Percentiles rank a stretch among this genome's conserved stretches.
Evolutionary conservation across 2,329 filamentous ascomycete species (phyloP).

Genomic region (Tricladium varicosporioides): DNA sequence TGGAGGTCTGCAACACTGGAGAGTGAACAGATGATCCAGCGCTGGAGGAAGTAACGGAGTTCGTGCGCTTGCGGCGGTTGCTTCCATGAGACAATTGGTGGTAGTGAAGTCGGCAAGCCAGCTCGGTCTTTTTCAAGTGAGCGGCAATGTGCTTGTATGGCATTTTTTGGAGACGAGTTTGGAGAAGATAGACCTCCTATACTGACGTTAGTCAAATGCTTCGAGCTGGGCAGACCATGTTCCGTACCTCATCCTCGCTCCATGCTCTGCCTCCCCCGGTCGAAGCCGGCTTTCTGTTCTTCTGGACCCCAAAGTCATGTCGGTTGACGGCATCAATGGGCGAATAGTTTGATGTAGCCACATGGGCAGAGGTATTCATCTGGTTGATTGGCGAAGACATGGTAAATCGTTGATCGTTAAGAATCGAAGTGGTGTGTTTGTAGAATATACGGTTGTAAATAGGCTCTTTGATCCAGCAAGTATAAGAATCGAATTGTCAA

Average conservation of each 20-base stretch:
- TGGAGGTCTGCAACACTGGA: slow-evolving; percentile 46
- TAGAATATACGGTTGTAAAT: slow-evolving; percentile 23
- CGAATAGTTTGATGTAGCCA: slow-evolving; percentile 30
- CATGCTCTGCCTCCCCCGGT: slow-evolving; percentile 77
- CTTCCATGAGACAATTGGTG: slow-evolving; percentile 82
- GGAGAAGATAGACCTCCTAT: slow-evolving; percentile 79
- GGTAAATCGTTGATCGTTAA: slow-evolving; percentile 29
- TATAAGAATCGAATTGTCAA: slow-evolving; percentile 33
- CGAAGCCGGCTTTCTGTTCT: slow-evolving; percentile 66
- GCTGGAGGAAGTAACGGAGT: slow-evolving; percentile 67
- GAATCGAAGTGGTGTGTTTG: slow-evolving; percentile 15
- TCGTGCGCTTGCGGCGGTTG: slow-evolving; percentile 74
- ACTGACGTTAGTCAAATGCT: slow-evolving; percentile 10
- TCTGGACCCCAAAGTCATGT: slow-evolving; percentile 59
- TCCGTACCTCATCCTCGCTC: slow-evolving; percentile 77
- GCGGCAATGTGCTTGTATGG: slow-evolving; percentile 88
- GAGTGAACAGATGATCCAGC: slow-evolving; percentile 49
- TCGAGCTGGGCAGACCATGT: neutral
- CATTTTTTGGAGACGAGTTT: slow-evolving; percentile 83
- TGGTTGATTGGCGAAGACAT: slow-evolving; percentile 34
- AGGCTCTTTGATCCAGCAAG: slow-evolving; percentile 33
- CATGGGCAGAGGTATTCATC: slow-evolving; percentile 34
- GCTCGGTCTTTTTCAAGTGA: slow-evolving; percentile 82
- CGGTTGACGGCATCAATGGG: slow-evolving; percentile 53
- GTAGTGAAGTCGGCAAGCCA: slow-evolving; percentile 83